Conservation (phyloP, 495 filamentous ascomycete genomes). For the Podospora appendiculata region DNA sequence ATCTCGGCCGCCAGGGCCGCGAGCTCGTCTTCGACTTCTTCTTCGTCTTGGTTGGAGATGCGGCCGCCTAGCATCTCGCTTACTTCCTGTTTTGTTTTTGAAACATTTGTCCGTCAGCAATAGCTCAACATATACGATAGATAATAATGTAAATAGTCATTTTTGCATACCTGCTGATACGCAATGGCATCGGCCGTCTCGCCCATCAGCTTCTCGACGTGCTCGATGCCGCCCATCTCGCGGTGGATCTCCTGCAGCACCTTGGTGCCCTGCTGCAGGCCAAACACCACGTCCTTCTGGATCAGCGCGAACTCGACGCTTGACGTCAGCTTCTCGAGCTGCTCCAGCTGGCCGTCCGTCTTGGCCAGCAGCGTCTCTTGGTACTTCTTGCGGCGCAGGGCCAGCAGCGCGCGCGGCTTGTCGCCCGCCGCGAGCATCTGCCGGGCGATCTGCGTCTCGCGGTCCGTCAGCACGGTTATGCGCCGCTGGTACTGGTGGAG, state of each 20-base stretch:
- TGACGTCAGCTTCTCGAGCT: conserved; percentile 74
- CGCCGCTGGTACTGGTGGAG: conserved; percentile 89
- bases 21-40: conserved; percentile 94
- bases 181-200: conserved; percentile 81
- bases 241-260: conserved; percentile 85
- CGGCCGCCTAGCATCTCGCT: conserved; percentile 80
- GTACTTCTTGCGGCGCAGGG: conserved; percentile 92
- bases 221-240: conserved; percentile 93
- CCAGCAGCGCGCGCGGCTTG: conserved; percentile 74
- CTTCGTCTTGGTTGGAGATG: conserved; percentile 89
- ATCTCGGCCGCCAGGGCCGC: conserved; percentile 69
- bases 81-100: conserved; percentile 60
- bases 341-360: conserved; percentile 84
- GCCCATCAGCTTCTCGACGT: conserved; percentile 88
- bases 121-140: too few relatives aligned
- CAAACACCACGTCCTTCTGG: conserved; percentile 90
- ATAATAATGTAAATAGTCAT: too few relatives aligned
- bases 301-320: conserved; percentile 91
- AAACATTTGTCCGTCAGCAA: neutral
- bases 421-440: conserved; percentile 70
- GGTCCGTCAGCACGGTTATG: conserved; percentile 72
- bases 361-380: conserved; percentile 84
- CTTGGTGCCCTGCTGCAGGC: conserved; percentile 82
- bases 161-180: conserved; percentile 63
- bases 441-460: conserved; percentile 76